A percentile compares a stretch with the other conserved stretches of the same genome.
These are phyloP conservation scores for Calonectria pauciramosa DNA, from an alignment of 2,329 filamentous ascomycete species.

Conservation along the genomic window DNA sequence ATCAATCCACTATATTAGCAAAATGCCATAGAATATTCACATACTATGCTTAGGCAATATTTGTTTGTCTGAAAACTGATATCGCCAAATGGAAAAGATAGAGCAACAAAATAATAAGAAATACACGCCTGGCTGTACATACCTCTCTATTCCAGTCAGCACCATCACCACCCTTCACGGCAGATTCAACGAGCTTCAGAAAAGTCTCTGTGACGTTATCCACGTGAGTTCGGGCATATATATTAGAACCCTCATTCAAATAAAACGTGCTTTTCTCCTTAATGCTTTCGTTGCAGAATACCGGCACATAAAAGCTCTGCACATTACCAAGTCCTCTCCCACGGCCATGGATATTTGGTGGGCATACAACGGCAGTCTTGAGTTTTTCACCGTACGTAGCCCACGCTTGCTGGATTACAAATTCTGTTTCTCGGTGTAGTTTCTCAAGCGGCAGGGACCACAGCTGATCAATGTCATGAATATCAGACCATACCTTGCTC, in stretches of 20 bases:
- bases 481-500: background rate
- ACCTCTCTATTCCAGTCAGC: background rate
- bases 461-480: background rate
- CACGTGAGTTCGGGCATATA: background rate
- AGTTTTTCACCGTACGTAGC: background rate
- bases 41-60: background rate
- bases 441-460: background rate
- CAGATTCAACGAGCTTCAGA: background rate
- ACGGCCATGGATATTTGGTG: background rate
- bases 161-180: background rate
- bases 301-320: background rate
- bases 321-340: background rate
- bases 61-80: background rate
- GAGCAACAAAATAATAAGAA: background rate
- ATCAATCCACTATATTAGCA: background rate
- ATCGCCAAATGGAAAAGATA: background rate
- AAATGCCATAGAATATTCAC: background rate
- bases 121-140: background rate
- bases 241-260: background rate
- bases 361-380: background rate
- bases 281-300: background rate
- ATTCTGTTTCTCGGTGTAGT: background rate
- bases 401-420: background rate
- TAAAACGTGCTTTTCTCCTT: background rate
- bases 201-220: background rate